Percentiles rank a stretch among this genome's conserved stretches.
Conservation (phyloP, 2,329 filamentous ascomycete species). For the Colletotrichum lindemuthianum region DNA sequence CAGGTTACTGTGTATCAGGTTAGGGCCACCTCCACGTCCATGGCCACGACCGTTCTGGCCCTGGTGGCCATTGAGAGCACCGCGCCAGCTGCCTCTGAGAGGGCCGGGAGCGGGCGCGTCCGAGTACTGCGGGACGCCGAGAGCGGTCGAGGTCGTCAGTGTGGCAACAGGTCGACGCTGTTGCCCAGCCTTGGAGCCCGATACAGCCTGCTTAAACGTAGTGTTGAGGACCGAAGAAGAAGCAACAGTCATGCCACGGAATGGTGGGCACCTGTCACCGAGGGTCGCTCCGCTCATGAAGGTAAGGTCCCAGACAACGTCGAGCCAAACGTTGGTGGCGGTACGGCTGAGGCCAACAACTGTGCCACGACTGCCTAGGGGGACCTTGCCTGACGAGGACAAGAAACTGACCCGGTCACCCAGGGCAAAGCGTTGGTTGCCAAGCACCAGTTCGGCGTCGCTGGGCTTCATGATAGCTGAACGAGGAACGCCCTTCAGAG, state of each 20-base stretch:
- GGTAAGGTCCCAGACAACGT: conserved; percentile 91
- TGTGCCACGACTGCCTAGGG: conserved; percentile 89
- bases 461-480: conserved; percentile 90
- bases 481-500: conserved; percentile 83
- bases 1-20: conserved; percentile 61
- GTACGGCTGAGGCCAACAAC: conserved; percentile 95
- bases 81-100: conserved; percentile 67
- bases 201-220: conserved; percentile 82
- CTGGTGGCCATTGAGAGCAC: conserved; percentile 59
- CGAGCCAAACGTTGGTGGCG: conserved; percentile 81
- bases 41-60: conserved; percentile 46
- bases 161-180: conserved; percentile 61
- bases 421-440: conserved; percentile 83
- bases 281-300: conserved; percentile 98
- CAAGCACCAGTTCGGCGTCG: conserved; percentile 92
- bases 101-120: conserved; percentile 65
- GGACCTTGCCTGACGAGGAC: conserved; percentile 91
- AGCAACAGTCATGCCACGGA: conserved; percentile 92
- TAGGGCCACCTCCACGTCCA: conserved; percentile 47
- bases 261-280: conserved; percentile 88
- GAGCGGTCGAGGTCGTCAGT: conserved; percentile 60
- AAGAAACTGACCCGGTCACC: conserved; percentile 95
- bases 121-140: conserved; percentile 71
- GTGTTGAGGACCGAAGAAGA: conserved; percentile 91
- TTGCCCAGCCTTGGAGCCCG: conserved; percentile 67